phyloP scores from a whole-genome alignment of 768 basidiomycete species.

The Rhodocollybia butyracea region DNA sequence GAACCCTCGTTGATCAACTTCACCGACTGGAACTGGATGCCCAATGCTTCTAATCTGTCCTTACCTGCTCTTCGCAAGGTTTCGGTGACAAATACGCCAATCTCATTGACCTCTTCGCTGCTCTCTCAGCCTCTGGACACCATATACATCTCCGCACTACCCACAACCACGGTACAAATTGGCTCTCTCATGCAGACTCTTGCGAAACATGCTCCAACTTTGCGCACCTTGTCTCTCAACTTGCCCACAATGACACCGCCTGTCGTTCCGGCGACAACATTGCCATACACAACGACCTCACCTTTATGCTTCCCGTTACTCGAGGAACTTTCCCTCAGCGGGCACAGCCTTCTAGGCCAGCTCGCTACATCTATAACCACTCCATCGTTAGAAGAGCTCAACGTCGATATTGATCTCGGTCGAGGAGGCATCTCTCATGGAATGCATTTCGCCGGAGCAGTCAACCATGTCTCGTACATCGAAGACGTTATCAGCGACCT shows the following conservation, averaged over 20 bases:
- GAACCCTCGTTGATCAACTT: slow-evolving; percentile 52
- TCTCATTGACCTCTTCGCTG: slow-evolving; percentile 76
- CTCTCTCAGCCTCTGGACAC: slow-evolving; percentile 55
- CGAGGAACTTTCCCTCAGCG: slow-evolving; percentile 56
- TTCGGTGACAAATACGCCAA: slow-evolving; percentile 69
- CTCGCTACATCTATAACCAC: slow-evolving; percentile 60
- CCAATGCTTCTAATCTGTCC: slow-evolving; percentile 24
- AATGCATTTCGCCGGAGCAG: not conserved
- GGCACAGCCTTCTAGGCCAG: slow-evolving; percentile 60
- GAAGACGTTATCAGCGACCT: slow-evolving; percentile 68
- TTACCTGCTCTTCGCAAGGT: slow-evolving; percentile 60
- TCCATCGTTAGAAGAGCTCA: slow-evolving; percentile 56
- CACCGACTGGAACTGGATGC: slow-evolving; percentile 74
- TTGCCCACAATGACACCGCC: slow-evolving; percentile 59
- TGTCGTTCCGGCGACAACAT: slow-evolving; percentile 52
- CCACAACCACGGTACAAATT: slow-evolving; percentile 57
- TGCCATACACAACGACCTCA: not conserved
- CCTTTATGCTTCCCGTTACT: slow-evolving; percentile 52
- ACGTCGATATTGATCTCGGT: slow-evolving; percentile 67
- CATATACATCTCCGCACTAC: slow-evolving; percentile 64
- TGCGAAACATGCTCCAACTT: slow-evolving; percentile 45
- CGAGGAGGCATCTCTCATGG: not conserved
- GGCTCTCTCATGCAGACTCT: slow-evolving; percentile 71
- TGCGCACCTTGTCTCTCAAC: slow-evolving; percentile 57
- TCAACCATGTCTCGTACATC: slow-evolving; percentile 44